Evolutionary conservation across 2,329 filamentous ascomycete genomes (phyloP), one percentile per base, ranked within the genome.

Genomic region (Trichoderma lentiforme): DNA sequence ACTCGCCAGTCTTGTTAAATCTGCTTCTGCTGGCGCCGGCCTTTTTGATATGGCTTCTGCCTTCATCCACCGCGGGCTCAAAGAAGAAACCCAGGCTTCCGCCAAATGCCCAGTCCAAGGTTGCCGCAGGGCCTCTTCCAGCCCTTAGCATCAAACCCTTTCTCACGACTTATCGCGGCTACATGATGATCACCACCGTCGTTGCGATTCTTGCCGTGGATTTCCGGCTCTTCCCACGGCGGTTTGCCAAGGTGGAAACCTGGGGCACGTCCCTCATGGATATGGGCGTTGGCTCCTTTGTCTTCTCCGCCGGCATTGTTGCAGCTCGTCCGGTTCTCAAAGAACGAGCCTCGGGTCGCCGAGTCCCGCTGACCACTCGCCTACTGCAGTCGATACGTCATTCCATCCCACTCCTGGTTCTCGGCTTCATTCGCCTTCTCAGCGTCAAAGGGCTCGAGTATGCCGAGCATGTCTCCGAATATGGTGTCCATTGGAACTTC

Each of bases 251-350:
- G 84, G 96, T 97, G 3, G 96, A 99, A 82, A 98, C 93, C n/a
- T 99, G 96, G 94, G 96, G 96, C 70, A 98, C 95, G 1, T 98
- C 95, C n/a, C 84, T 99, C 73, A 99, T 99, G 96, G 96, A 99
- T 80, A 86, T 98, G 77, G 96, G 96, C 63, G 96, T 99, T 62
- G 96, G 96, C 32, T 97, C 95, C 14, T 99, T 99, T 83, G 96
- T 99, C 77, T 99, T 97, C 82, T 94, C 94, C 3, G 93, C 92
- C 18, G 96, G 96, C 26, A 85, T 98, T 39, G 94, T 98, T n/a
- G 94, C 93, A 47, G 94, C 95, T 15, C 88, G 95, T 21, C 90
- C 93, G 2, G 86, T 94, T 14, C 84, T 98, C 61, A 94, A 92
- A 79, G 89, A 92, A 76, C 87, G 87, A 28, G 81, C 86, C n/a